A percentile compares a stretch with the other conserved stretches of the same genome.
Evolutionary conservation across 306 rosid species (phyloP).

Genomic region (Lathyrus oleraceus): DNA sequence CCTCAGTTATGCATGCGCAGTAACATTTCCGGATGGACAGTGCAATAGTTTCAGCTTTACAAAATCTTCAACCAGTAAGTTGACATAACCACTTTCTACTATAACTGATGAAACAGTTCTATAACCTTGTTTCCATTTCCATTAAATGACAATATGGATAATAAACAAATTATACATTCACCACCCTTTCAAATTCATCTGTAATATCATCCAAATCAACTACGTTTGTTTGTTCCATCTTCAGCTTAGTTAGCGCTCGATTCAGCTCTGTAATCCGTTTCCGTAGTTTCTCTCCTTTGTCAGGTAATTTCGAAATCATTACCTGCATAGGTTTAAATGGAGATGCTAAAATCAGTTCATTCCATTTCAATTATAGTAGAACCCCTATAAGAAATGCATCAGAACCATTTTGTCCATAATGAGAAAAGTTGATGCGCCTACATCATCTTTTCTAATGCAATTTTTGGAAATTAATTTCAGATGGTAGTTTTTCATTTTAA

Average conservation of each 20-base stretch:
- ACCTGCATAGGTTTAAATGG: constrained; percentile 47
- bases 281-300: constrained; percentile 62
- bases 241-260: constrained; percentile 47
- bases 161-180: constrained; percentile 62
- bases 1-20: too few relatives aligned
- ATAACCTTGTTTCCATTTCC: not conserved
- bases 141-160: not conserved
- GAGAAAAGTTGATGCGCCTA: too few relatives aligned
- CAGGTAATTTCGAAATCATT: constrained; percentile 72
- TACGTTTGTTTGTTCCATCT: constrained; percentile 34
- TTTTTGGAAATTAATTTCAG: too few relatives aligned
- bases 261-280: constrained; percentile 57
- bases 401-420: not conserved
- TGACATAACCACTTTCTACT: constrained; percentile 3
- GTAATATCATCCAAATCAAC: constrained; percentile 62
- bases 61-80: not conserved
- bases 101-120: not conserved
- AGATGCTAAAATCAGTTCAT: constrained; percentile 9
- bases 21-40: not conserved
- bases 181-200: constrained; percentile 48
- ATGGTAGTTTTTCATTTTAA: not conserved
- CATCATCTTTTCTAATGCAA: too few relatives aligned
- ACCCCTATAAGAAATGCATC: constrained; percentile 1
- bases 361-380: not conserved
- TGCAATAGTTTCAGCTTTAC: not conserved